These are phyloP conservation scores for Volvox carteri DNA, from an alignment of 163 green algal species.

Conservation along the genomic window DNA sequence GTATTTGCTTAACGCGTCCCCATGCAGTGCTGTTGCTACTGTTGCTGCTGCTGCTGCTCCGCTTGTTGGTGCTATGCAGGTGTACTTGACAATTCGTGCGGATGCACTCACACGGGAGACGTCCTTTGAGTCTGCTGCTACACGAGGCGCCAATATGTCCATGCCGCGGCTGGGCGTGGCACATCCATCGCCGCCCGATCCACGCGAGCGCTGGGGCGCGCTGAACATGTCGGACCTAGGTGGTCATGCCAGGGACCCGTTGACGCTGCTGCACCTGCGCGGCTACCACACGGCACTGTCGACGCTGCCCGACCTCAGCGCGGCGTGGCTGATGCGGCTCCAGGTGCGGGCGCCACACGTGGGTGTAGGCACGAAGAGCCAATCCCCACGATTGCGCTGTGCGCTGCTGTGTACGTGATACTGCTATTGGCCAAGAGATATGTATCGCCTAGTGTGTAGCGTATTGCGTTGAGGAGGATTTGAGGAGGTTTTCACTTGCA, in stretches of 20 bases:
- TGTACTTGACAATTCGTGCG: constrained; percentile 27
- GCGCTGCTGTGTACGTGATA: too few species aligned
- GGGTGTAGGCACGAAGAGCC: too few species aligned
- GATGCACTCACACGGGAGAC: constrained; percentile 24
- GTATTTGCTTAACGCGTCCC: too few species aligned
- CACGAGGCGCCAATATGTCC: background rate
- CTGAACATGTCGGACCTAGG: constrained; percentile 20
- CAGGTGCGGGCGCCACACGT: background rate
- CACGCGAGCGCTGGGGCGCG: constrained; percentile 26
- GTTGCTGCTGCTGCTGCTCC: too few species aligned
- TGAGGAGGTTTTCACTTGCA: too few species aligned
- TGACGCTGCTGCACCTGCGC: constrained; percentile 44
- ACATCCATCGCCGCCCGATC: background rate
- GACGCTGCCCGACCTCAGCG: constrained; percentile 38
- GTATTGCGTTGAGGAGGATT: too few species aligned
- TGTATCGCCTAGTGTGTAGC: too few species aligned
- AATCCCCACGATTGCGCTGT: too few species aligned
- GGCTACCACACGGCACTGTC: constrained; percentile 11
- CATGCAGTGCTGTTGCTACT: too few species aligned
- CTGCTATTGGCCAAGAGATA: too few species aligned
- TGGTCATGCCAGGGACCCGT: background rate
- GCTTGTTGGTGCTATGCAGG: constrained; percentile 19
- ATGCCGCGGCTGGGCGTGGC: constrained; percentile 33
- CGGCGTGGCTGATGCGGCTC: constrained; percentile 11
- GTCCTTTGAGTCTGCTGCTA: constrained; percentile 17